Percentiles rank a stretch among this genome's conserved stretches.
These are phyloP conservation scores for Pseudocercospora ulei DNA, from an alignment of 2,329 filamentous ascomycete species.

Conservation along the genomic window DNA sequence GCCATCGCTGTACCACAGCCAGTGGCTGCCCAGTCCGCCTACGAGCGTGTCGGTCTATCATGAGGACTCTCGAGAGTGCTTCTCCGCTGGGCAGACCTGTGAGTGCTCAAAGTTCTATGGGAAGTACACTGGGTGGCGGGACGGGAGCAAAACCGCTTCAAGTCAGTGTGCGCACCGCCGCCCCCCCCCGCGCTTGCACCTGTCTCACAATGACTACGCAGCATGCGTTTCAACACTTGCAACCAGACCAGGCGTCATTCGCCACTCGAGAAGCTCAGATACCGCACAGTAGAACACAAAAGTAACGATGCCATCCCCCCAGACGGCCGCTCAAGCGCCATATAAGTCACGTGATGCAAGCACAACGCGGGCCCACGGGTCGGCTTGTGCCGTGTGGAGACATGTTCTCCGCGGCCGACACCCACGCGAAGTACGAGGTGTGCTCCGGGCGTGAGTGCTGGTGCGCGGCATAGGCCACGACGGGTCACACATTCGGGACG, in stretches of 20 bases:
- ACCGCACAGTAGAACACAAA: conserved; percentile 3
- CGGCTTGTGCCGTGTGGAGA: too few species aligned
- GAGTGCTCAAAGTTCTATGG: background rate
- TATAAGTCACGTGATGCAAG: conserved; percentile 9
- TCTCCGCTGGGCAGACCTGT: conserved; percentile 7
- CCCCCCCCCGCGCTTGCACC: conserved; percentile 8
- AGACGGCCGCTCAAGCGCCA: conserved; percentile 2
- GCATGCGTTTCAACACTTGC: conserved; percentile 17
- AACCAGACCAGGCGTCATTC: conserved; percentile 11
- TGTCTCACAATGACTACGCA: conserved; percentile 16
- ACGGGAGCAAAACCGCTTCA: conserved; percentile 12
- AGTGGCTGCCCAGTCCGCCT: conserved; percentile 11
- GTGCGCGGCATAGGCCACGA: too few species aligned
- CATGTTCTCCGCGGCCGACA: too few species aligned
- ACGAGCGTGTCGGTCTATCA: background rate
- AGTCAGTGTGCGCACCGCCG: conserved; percentile 14
- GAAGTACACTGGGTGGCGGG: conserved; percentile 1
- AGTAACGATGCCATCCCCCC: conserved; percentile 4
- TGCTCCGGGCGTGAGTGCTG: too few species aligned
- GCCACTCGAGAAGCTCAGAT: conserved; percentile 3
- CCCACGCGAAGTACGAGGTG: too few species aligned
- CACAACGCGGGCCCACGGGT: conserved; percentile 1
- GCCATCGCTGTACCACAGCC: conserved; percentile 14
- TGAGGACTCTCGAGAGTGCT: background rate
- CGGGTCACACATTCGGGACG: too few species aligned